phyloP scores from a whole-genome alignment of 2,329 filamentous ascomycete species.

The Coniochaeta prunicola region DNA sequence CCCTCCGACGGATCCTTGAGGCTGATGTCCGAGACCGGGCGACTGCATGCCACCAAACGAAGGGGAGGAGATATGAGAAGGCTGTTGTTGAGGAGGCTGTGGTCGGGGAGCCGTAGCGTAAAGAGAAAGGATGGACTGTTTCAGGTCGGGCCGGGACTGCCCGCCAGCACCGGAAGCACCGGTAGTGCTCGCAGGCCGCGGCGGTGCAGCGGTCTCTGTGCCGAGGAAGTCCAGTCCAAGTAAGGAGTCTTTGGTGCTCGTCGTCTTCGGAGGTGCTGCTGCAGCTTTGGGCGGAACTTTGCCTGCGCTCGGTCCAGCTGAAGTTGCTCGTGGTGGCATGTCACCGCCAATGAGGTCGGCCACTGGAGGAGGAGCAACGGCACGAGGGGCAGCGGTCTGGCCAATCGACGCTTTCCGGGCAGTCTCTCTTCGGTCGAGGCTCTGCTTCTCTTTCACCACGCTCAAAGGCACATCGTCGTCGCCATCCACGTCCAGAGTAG shows the following conservation, averaged over 20 bases:
- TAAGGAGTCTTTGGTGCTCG: constrained; percentile 79
- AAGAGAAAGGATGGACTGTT: constrained; percentile 93
- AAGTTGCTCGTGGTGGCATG: constrained; percentile 63
- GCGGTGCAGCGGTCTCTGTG: constrained; percentile 59
- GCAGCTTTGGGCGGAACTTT: constrained; percentile 54
- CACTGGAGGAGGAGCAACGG: constrained; percentile 34
- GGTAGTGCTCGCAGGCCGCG: constrained; percentile 74
- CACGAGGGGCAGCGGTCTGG: constrained; percentile 19
- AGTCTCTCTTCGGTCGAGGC: constrained; percentile 51
- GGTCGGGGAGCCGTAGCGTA: constrained; percentile 81
- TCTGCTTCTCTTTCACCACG: constrained; percentile 60
- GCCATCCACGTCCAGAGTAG: constrained; percentile 72
- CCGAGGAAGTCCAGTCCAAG: constrained; percentile 91
- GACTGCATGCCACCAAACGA: constrained; percentile 64
- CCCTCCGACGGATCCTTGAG: constrained; percentile 46
- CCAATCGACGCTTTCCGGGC: constrained; percentile 52
- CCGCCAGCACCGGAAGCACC: constrained; percentile 51
- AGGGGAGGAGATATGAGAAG: constrained; percentile 49
- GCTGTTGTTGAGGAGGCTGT: constrained; percentile 47
- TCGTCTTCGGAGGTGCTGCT: constrained; percentile 59
- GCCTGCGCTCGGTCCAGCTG: constrained; percentile 57
- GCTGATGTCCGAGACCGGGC: constrained; percentile 39
- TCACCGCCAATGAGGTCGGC: constrained; percentile 81
- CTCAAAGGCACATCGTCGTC: constrained; percentile 72
- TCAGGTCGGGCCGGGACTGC: constrained; percentile 83